Base-by-base conservation (phyloP, 2,329 filamentous ascomycete species). In the Trichoderma atroviride region DNA sequence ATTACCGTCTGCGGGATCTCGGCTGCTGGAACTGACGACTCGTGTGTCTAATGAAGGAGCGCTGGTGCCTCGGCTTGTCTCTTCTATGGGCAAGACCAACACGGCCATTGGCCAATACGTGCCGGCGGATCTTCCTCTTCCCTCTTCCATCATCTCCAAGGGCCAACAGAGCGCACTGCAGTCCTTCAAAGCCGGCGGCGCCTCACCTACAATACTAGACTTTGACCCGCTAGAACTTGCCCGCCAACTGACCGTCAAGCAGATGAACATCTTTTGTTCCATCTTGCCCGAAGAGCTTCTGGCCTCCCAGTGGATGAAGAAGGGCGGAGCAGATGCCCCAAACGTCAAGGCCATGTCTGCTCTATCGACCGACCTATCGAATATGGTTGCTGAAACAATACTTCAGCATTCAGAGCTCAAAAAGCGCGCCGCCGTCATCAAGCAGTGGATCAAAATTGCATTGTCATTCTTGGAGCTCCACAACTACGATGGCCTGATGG, bases 371-470 rank as follows among this genome's bases (percentile, higher is more conserved):
- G 94, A 97, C 72, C 83, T 99, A 22, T 94, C 95, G 5, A 96
- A 97, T 76, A 83, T 98, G 50, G 96, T 99, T 13, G 92, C 93
- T 0, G 95, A 98, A 77, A 96, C 92, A 0, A 97, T 99, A 74
- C 86, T 99, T 16, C 89, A 92, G 68, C 87, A 93, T 69, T 87
- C 92, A n/a, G 96, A 98, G 78, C 89, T 91, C 31, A 98, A 98
- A 87, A 97, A 95, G 83, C 89, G 96, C 31, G 95, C 96, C 0
- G 83, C 87, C 1, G 88, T 94, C 64, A 96, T 99, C 82, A 98
- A 99, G 83, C 94, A 98, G 75, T 99, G 96, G 96, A 92, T 97
- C 78, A 99, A 98, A 84, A 90, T 98, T 74, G 93, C 93, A 0
- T 87, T 91, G 74, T 92, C 92, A 75, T 97, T 93, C 73, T 84